Conservation (phyloP, 176 grass and related monocot species). For the Zizania latifolia region DNA sequence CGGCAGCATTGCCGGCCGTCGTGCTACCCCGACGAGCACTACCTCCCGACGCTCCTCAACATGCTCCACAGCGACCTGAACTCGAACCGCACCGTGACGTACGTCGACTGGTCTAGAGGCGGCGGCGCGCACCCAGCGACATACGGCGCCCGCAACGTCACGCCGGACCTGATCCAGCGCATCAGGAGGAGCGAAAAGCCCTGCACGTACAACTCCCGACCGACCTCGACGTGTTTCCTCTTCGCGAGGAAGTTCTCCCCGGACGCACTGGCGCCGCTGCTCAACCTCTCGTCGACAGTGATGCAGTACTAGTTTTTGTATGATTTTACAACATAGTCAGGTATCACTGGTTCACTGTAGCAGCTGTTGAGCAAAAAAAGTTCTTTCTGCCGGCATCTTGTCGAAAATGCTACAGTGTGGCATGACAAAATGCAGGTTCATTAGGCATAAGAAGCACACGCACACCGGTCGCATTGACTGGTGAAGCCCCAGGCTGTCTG, state of each 20-base stretch:
- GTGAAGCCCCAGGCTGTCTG: neutral
- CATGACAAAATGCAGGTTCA: neutral
- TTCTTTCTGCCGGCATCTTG: constrained; percentile 4
- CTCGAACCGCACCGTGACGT: constrained; percentile 71
- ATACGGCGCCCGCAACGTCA: constrained; percentile 40
- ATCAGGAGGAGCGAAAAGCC: constrained; percentile 43
- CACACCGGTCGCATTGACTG: neutral
- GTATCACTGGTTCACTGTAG: neutral
- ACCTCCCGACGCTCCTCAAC: constrained; percentile 57
- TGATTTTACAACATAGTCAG: neutral
- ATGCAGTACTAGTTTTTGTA: constrained; percentile 41
- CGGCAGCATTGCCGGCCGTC: constrained; percentile 49
- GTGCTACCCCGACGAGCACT: constrained; percentile 95
- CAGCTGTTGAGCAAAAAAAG: neutral
- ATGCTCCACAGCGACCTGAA: constrained; percentile 51
- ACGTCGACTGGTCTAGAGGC: constrained; percentile 60
- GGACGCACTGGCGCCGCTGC: constrained; percentile 44
- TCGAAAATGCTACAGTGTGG: constrained; percentile 10
- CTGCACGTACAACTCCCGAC: constrained; percentile 52
- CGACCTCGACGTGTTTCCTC: constrained; percentile 55
- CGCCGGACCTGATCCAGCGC: constrained; percentile 36
- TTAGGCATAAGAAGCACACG: neutral
- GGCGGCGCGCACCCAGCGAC: constrained; percentile 59
- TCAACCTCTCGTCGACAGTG: constrained; percentile 58
- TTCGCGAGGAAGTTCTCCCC: constrained; percentile 82